Conservation (phyloP, 2,329 filamentous ascomycete species). For the Pseudocercospora crystallina region DNA sequence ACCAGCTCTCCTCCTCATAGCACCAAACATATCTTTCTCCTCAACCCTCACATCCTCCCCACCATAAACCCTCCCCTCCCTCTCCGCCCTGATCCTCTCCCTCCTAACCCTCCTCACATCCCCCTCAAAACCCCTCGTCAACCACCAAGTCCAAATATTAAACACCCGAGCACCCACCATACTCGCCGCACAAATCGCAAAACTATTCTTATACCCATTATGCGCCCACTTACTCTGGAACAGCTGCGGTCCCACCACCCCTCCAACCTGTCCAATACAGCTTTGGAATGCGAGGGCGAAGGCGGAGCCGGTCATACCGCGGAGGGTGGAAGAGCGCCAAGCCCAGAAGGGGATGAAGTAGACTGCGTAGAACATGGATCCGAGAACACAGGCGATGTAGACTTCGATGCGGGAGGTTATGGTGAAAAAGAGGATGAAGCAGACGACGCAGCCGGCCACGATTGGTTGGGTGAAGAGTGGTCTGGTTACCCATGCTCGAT, state of each 20-base stretch:
- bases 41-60: constrained; percentile 16
- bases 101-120: constrained; percentile 35
- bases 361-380: constrained; percentile 44
- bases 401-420: constrained; percentile 41
- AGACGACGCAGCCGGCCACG: constrained; percentile 42
- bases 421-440: constrained; percentile 47
- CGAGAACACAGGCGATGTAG: constrained; percentile 48
- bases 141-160: constrained; percentile 44
- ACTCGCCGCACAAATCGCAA: constrained; percentile 40
- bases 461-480: constrained; percentile 44
- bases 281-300: constrained; percentile 48
- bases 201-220: constrained; percentile 42
- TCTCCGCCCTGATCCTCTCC: constrained; percentile 17
- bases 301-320: constrained; percentile 46
- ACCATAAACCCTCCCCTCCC: constrained; percentile 13
- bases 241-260: constrained; percentile 47
- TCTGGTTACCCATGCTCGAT: constrained; percentile 42
- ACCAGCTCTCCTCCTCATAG: constrained; percentile 3
- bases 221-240: constrained; percentile 45
- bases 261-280: constrained; percentile 47
- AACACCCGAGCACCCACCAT: constrained; percentile 39
- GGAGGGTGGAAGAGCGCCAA: constrained; percentile 44
- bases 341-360: constrained; percentile 51
- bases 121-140: constrained; percentile 43
- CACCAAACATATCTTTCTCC: too few species aligned